A percentile compares a stretch with the other conserved stretches of the same genome.
Evolutionary conservation across 2,329 filamentous ascomycete genomes (phyloP).

Genomic region (Aureobasidium musti): DNA sequence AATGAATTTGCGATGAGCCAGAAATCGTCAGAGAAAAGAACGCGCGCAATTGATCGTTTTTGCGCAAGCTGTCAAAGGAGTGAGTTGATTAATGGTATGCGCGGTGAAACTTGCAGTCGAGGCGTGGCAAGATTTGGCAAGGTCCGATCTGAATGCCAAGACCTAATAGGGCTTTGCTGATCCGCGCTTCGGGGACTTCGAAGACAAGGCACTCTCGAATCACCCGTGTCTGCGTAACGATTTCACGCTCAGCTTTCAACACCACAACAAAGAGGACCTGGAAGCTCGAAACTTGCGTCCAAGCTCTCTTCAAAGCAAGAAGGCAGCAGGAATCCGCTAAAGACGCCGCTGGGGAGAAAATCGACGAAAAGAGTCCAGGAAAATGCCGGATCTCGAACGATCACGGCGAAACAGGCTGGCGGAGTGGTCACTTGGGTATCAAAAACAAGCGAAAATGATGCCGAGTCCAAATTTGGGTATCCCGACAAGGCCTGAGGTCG

Average conservation of each 20-base stretch:
- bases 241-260: conserved; percentile 16
- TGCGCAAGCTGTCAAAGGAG: conserved; percentile 7
- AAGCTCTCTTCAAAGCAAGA: background rate
- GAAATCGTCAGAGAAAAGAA: background rate
- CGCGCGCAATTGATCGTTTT: background rate
- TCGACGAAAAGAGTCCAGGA: conserved; percentile 7
- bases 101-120: conserved; percentile 21
- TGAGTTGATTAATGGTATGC: conserved; percentile 21
- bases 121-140: conserved; percentile 28
- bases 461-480: background rate
- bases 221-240: conserved; percentile 25
- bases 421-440: conserved; percentile 8
- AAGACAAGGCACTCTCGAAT: conserved; percentile 28
- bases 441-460: conserved; percentile 5
- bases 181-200: conserved; percentile 21
- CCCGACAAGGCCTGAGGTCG: background rate
- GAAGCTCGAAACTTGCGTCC: background rate
- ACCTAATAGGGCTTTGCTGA: conserved; percentile 22
- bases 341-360: background rate
- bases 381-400: conserved; percentile 26
- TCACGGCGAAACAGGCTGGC: conserved; percentile 9
- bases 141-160: conserved; percentile 26
- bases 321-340: background rate
- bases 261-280: background rate
- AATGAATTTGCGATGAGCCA: background rate